Evolutionary conservation across 2,329 filamentous ascomycete genomes (phyloP).

Genomic region (Phialemonium atrogriseum): DNA sequence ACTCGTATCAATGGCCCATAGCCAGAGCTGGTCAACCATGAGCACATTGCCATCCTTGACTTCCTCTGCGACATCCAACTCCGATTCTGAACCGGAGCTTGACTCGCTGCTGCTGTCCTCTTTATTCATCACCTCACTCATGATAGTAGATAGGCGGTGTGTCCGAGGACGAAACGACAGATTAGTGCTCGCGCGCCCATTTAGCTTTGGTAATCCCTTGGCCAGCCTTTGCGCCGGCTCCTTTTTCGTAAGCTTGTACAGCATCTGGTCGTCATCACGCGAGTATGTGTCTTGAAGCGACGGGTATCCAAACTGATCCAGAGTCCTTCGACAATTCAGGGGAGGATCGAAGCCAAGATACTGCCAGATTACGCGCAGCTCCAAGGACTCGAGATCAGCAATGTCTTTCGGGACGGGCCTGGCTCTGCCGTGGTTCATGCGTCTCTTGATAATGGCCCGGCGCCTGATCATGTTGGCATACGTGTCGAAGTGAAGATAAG

Average conservation of each 20-base stretch:
- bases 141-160: not conserved
- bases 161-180: too few relatives aligned
- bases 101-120: not conserved
- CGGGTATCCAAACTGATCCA: conserved; percentile 58
- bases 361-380: conserved; percentile 54
- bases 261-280: conserved; percentile 58
- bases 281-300: conserved; percentile 51
- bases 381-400: conserved; percentile 44
- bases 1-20: conserved; percentile 50
- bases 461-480: conserved; percentile 50
- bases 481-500: conserved; percentile 57
- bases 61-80: conserved; percentile 14
- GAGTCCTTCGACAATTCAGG: conserved; percentile 50
- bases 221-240: conserved; percentile 13
- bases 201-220: conserved; percentile 5
- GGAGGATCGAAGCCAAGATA: conserved; percentile 53
- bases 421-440: conserved; percentile 44
- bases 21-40: conserved; percentile 62
- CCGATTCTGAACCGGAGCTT: not conserved
- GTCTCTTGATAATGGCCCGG: conserved; percentile 43
- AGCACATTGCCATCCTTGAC: conserved; percentile 44
- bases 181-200: conserved; percentile 4
- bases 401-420: conserved; percentile 47
- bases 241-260: conserved; percentile 56
- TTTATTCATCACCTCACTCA: not conserved